Base-by-base conservation (phyloP, 2,329 filamentous ascomycete species). In the Aspergillus sp. region DNA sequence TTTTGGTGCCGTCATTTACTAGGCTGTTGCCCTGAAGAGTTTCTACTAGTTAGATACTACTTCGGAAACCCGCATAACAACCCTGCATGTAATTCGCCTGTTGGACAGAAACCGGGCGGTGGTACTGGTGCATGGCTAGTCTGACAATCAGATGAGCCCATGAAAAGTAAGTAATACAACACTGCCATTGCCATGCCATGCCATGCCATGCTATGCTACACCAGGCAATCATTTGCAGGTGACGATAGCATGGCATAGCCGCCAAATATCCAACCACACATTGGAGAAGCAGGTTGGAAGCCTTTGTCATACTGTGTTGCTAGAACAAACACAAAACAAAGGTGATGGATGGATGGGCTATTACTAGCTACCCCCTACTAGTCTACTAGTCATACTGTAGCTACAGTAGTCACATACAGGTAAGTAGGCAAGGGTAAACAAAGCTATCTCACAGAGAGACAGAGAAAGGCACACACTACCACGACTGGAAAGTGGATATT, bases 401-500 rank as follows among this genome's bases (percentile, higher is more conserved):
- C 8, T 44, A 21, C 19, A 21, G 41, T 36, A 36, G 32, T 36
- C 11, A 36, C 10, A 36, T 36, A 36, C 39, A 42, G 39, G 39
- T 7, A 42, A 13, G n/a, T 11, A 50, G 47, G 47, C 47, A 50
- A 30, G 25, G 23, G 23, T 21, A 44, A 17, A 23, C 41, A n/a
- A 27, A 50, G 4, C 47, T 6, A 50, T 30, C 19, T 44, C 41
- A 21, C n/a, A 44, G 41, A 21, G 41, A 23, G 19, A 19, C 17
- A 21, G 39, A 42, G 39, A 5, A 42, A 36, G 19, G 41, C 47
- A 49, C 47, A 50, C 11, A 50, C 1, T 27, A 32, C 13, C 23
- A 53, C 48, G 21, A 30, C 42, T 44, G 8, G 39, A 58, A 59
- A 59, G 59, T 59, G 58, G 58, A 54, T 49, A 8, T 60, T 36